Percentiles rank a stretch among this genome's conserved stretches.
Evolutionary conservation across 345 rosid genomes (phyloP).

Genomic region (Reutealis trisperma): DNA sequence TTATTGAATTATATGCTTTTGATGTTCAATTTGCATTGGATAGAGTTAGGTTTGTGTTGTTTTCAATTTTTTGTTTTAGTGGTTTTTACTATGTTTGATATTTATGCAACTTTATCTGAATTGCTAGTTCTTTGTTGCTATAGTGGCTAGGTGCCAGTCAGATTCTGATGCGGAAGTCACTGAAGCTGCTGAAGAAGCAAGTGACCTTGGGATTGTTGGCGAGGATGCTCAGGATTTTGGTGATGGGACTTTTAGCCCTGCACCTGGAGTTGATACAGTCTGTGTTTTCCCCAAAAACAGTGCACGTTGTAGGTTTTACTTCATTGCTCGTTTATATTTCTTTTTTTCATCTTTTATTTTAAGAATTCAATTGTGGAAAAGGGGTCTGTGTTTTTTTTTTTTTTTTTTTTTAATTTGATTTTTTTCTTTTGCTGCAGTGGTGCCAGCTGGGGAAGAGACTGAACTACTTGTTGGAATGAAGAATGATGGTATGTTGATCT

Average conservation of each 20-base stretch:
- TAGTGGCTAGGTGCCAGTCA: slow-evolving; percentile 73
- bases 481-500: slow-evolving; percentile 66
- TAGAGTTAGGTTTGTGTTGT: neutral
- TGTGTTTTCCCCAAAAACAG: slow-evolving; percentile 80
- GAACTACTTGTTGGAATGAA: slow-evolving; percentile 83
- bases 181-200: slow-evolving; percentile 53
- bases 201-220: slow-evolving; percentile 66
- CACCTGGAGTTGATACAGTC: slow-evolving; percentile 67
- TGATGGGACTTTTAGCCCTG: slow-evolving; percentile 49
- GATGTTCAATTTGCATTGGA: neutral
- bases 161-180: slow-evolving; percentile 51
- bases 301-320: slow-evolving; percentile 48
- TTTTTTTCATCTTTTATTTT: neutral
- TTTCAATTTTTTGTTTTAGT: neutral
- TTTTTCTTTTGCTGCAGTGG: slow-evolving; percentile 45
- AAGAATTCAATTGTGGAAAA: neutral
- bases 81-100: neutral
- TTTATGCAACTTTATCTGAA: neutral
- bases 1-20: too few species aligned
- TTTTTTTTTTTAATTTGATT: slow-evolving; percentile 6
- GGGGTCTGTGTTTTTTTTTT: neutral
- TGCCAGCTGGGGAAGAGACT: slow-evolving; percentile 76
- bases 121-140: slow-evolving; percentile 11
- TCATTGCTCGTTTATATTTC: neutral
- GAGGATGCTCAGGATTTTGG: slow-evolving; percentile 61